Percentiles rank a stretch among this genome's conserved stretches.
Evolutionary conservation across 257 asterid genomes (phyloP).

Genomic region (Striga asiatica): DNA sequence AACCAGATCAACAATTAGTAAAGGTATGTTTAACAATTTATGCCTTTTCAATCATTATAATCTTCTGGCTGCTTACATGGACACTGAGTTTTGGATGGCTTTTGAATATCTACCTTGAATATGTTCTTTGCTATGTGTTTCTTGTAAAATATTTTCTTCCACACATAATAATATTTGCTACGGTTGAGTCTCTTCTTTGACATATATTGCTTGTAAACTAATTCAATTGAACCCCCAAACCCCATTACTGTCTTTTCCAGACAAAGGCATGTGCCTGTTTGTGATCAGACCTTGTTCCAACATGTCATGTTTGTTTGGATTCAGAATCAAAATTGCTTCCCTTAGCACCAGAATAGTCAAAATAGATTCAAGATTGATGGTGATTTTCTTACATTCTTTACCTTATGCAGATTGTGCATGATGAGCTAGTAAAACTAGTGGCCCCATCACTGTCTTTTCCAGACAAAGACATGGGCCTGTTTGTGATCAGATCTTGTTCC

Average conservation of each 20-base stretch:
- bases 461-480: neutral
- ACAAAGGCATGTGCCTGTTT: neutral
- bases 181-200: neutral
- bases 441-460: too few species aligned
- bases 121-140: too few species aligned
- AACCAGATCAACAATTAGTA: conserved; percentile 94
- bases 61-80: conserved; percentile 4
- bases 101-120: too few species aligned
- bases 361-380: neutral
- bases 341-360: conserved; percentile 2
- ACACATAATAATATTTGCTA: neutral
- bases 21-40: conserved; percentile 38
- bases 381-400: neutral
- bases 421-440: conserved; percentile 86
- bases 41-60: conserved; percentile 3
- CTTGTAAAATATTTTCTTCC: neutral
- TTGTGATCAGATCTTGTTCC: neutral
- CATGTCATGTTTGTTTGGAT: neutral
- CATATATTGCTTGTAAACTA: neutral
- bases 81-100: neutral
- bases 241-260: neutral
- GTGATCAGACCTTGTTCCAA: neutral
- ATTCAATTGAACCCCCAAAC: neutral
- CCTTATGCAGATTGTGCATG: conserved; percentile 56
- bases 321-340: conserved; percentile 3